Evolutionary conservation across 1,284 basidiomycete genomes (phyloP).

Genomic region (Cutaneotrichosporon dermatis): DNA sequence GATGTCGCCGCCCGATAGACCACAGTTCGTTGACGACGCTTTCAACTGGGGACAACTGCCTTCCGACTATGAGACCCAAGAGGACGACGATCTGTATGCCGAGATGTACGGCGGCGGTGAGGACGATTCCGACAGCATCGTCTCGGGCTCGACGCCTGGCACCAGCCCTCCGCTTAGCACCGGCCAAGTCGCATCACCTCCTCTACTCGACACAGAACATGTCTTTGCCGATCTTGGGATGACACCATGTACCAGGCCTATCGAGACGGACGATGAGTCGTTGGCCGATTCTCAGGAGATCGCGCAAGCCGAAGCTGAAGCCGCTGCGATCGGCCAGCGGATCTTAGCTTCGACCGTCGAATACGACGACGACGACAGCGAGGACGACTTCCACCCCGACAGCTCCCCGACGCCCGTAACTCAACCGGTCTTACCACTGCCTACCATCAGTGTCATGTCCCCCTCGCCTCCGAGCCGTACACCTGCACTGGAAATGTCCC

Average conservation of each 20-base stretch:
- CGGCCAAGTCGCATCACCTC: constrained; percentile 2
- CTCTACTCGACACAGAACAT: constrained; percentile 7
- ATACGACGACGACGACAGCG: constrained; percentile 15
- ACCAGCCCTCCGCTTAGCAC: background rate
- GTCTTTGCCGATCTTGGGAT: constrained; percentile 11
- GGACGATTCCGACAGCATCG: background rate
- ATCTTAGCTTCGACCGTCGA: constrained; percentile 20
- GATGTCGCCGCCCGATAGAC: background rate
- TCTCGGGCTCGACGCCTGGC: background rate
- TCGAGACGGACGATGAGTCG: constrained; percentile 12
- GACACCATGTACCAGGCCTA: background rate
- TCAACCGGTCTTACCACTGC: background rate
- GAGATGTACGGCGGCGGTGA: background rate
- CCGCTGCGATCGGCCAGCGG: constrained; percentile 15
- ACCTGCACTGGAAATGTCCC: background rate
- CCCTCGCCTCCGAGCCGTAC: background rate
- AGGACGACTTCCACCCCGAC: constrained; percentile 2
- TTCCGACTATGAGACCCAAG: constrained; percentile 38
- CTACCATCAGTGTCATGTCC: constrained; percentile 1
- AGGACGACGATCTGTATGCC: constrained; percentile 30
- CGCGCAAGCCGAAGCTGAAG: constrained; percentile 9
- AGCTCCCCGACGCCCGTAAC: background rate
- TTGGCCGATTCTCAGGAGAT: constrained; percentile 11
- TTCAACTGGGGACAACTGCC: constrained; percentile 37
- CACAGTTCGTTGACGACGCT: constrained; percentile 17